Evolutionary conservation across 1,139 yeast genomes (phyloP).

Genomic region (Candida neerlandica): DNA sequence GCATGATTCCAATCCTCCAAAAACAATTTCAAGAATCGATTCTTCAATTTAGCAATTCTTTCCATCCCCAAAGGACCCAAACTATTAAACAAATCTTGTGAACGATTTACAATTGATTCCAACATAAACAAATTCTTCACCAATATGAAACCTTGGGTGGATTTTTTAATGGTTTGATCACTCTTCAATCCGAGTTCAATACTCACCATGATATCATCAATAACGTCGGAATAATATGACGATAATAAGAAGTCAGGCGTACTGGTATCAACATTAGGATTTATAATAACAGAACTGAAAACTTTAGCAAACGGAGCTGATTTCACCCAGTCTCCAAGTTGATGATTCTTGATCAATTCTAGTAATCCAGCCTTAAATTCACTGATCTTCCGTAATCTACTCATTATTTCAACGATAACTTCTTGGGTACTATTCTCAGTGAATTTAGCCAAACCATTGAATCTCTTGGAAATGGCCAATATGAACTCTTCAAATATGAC

Average conservation of each 20-base stretch:
- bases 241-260: slow-evolving; percentile 57
- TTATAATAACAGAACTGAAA: slow-evolving; percentile 50
- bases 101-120: slow-evolving; percentile 71
- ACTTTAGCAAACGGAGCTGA: slow-evolving; percentile 53
- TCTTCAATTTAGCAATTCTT: slow-evolving; percentile 68
- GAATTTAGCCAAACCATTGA: slow-evolving; percentile 36
- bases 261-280: slow-evolving; percentile 31
- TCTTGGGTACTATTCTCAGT: slow-evolving; percentile 70
- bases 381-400: slow-evolving; percentile 63
- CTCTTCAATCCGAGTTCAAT: slow-evolving; percentile 56
- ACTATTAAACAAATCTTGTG: slow-evolving; percentile 52
- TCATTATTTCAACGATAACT: slow-evolving; percentile 64
- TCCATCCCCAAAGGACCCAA: slow-evolving; percentile 68
- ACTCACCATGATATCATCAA: slow-evolving; percentile 70
- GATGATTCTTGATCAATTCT: slow-evolving; percentile 50
- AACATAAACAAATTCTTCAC: slow-evolving; percentile 72
- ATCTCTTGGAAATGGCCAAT: slow-evolving; percentile 54
- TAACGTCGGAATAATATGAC: slow-evolving; percentile 69
- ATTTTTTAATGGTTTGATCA: slow-evolving; percentile 34
- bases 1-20: slow-evolving; percentile 84
- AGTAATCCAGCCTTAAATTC: slow-evolving; percentile 61
- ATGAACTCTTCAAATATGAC: slow-evolving; percentile 60
- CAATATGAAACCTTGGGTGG: slow-evolving; percentile 68
- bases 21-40: slow-evolving; percentile 74
- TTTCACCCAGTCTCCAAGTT: slow-evolving; percentile 70